Evolutionary conservation across 2,329 filamentous ascomycete species (phyloP), one percentile per base, ranked within the genome.

Genomic region (Diatrype stigma): DNA sequence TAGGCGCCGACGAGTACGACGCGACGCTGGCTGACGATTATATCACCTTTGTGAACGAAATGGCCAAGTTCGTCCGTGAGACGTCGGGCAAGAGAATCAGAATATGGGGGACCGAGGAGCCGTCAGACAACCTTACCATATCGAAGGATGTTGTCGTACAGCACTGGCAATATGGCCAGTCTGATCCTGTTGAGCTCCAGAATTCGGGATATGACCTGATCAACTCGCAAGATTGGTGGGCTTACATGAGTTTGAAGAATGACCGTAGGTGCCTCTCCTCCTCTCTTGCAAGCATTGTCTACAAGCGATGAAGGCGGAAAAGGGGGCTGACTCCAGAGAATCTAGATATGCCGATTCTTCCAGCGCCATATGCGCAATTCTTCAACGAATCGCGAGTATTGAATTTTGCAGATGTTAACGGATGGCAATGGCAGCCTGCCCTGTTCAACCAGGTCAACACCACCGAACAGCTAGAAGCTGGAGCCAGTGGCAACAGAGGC

Each of bases 1-100:
- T 82, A 11, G 79, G 79, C 1, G 79, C 77, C 2, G 79, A 82
- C 51, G 78, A 82, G 58, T 81, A 81, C 51, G 59, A 73, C 50
- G 53, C 70, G 12, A 62, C 64, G 0, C 60, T 75, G 3, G 75
- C 72, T 1, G 68, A 73, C 23, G 74, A 76, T 46, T 82, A 81
- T 57, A 78, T 76, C 45, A 50, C 54, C 3, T 79, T 79, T 32
- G 76, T 80, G 26, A 79, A 76, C 53, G 71, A 73, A n/a, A 73
- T 81, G 68, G 64, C 73, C 2, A 52, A 60, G 1, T 78, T 71
- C 44, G 66, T 81, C 14, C 59, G 63, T 3, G 48, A 55, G 10
- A 63, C 63, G 0, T 53, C 67, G 0, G 69, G 66, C 0, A 81
- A 80, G 56, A 61, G 54, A 1, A 70, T 76, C 6, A 70, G 78